Percentiles rank a stretch among this genome's conserved stretches.
phyloP scores from a whole-genome alignment of 306 rosid genomes.

The Biancaea sappan region DNA sequence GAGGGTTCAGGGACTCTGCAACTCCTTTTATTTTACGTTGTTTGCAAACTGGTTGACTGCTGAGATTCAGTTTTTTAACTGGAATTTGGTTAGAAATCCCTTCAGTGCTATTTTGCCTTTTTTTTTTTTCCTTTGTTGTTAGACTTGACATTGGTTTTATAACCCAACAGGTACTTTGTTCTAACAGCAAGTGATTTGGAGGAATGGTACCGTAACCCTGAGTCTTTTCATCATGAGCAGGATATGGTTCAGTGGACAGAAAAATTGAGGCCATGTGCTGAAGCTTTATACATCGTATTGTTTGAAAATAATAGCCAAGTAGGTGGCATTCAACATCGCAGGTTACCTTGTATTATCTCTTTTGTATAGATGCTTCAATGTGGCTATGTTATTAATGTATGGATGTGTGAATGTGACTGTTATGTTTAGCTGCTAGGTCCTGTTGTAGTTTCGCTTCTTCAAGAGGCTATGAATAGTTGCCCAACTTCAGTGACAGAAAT shows the following conservation, averaged over 20 bases:
- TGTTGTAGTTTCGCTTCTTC: conserved; percentile 91
- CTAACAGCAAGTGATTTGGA: conserved; percentile 83
- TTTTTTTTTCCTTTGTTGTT: conserved; percentile 21
- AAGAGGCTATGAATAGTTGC: conserved; percentile 85
- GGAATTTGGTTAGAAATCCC: conserved; percentile 16
- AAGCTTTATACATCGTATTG: conserved; percentile 87
- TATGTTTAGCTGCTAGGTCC: conserved; percentile 83
- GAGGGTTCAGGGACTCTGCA: conserved; percentile 1
- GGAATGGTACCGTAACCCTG: conserved; percentile 88
- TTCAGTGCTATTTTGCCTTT: conserved; percentile 6
- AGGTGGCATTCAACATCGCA: conserved; percentile 39
- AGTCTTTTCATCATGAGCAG: conserved; percentile 95
- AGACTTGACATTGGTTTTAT: conserved; percentile 30
- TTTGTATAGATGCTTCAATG: conserved; percentile 25
- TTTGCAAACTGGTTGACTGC: conserved; percentile 1
- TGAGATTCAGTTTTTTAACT: conserved; percentile 13
- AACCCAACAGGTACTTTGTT: conserved; percentile 81
- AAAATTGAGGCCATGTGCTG: conserved; percentile 96
- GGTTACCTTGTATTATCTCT: conserved; percentile 32
- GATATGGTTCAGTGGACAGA: conserved; percentile 99
- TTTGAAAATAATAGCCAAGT: conserved; percentile 96
- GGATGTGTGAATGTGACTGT: conserved; percentile 36
- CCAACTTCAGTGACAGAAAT: conserved; percentile 79
- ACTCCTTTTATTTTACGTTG: conserved; percentile 6
- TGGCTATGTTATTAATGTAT: conserved; percentile 22